phyloP scores from a whole-genome alignment of 108 stramenopile species.

The Skeletonema costatum region DNA sequence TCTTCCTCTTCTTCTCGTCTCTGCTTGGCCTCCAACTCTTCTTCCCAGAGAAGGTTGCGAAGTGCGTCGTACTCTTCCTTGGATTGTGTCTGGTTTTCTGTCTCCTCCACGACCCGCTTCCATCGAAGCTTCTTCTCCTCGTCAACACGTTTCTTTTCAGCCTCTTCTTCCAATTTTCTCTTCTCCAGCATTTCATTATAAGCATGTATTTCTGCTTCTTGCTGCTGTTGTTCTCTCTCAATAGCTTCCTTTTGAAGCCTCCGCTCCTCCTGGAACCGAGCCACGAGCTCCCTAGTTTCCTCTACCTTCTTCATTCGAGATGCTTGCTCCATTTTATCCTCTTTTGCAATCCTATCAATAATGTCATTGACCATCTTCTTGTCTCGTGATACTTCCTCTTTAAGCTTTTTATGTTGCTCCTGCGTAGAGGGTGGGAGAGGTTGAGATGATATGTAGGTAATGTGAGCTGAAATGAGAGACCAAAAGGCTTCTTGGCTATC shows the following conservation, averaged over 20 bases:
- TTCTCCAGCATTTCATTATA: conserved; percentile 58
- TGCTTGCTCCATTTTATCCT: conserved; percentile 53
- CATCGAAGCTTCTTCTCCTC: conserved; percentile 50
- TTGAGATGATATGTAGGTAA: not conserved
- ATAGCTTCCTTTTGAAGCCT: conserved; percentile 26
- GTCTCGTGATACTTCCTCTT: conserved; percentile 49
- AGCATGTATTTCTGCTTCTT: conserved; percentile 57
- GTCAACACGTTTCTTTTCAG: conserved; percentile 45
- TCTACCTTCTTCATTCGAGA: conserved; percentile 51
- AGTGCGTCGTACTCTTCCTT: conserved; percentile 60
- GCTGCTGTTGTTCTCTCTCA: conserved; percentile 45
- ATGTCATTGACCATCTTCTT: conserved; percentile 64
- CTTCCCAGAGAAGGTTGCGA: conserved; percentile 71
- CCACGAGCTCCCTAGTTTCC: conserved; percentile 54
- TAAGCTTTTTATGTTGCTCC: conserved; percentile 42
- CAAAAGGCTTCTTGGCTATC: too few species aligned
- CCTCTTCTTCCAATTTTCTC: conserved; percentile 40
- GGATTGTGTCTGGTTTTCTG: conserved; percentile 43
- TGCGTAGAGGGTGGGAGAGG: not conserved
- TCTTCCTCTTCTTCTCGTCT: conserved; percentile 57
- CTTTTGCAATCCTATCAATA: conserved; percentile 56
- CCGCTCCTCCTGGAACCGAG: conserved; percentile 51
- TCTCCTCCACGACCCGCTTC: conserved; percentile 58
- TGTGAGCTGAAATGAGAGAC: not conserved
- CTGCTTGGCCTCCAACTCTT: conserved; percentile 64